Conservation (phyloP, 306 rosid genomes). For the Ormosia semicastrata region DNA sequence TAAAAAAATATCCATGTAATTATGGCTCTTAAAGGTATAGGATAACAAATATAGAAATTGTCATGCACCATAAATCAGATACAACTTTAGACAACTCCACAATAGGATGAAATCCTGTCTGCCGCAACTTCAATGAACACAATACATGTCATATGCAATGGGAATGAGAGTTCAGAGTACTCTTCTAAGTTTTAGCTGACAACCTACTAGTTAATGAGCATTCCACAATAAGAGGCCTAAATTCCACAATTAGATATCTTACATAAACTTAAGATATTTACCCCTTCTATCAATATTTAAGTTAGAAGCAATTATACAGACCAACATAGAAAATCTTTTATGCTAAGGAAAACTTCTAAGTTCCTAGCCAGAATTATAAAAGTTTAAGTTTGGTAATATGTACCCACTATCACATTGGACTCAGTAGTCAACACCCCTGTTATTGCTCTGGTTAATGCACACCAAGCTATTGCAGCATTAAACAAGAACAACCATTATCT, state of each 20-base stretch:
- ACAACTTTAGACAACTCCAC: neutral
- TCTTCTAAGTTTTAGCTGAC: neutral
- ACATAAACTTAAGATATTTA: too few species aligned
- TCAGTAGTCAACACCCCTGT: neutral
- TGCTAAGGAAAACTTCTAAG: too few species aligned
- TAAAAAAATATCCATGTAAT: neutral
- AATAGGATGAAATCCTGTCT: neutral
- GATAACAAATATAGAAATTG: neutral
- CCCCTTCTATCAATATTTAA: too few species aligned
- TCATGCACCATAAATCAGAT: neutral
- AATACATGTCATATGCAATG: neutral
- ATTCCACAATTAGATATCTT: too few species aligned
- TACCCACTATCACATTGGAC: too few species aligned
- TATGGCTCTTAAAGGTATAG: neutral
- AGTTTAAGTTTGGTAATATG: too few species aligned
- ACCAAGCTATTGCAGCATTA: neutral
- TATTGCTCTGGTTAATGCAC: neutral
- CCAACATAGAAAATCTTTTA: too few species aligned
- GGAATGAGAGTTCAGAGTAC: neutral
- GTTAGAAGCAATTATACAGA: too few species aligned
- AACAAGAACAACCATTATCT: neutral
- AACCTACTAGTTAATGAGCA: neutral
- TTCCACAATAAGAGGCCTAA: too few species aligned
- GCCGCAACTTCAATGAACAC: neutral
- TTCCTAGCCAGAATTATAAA: too few species aligned